These are phyloP conservation scores for Juncus effusus DNA, from an alignment of 176 grass and related monocot species.

Conservation along the genomic window DNA sequence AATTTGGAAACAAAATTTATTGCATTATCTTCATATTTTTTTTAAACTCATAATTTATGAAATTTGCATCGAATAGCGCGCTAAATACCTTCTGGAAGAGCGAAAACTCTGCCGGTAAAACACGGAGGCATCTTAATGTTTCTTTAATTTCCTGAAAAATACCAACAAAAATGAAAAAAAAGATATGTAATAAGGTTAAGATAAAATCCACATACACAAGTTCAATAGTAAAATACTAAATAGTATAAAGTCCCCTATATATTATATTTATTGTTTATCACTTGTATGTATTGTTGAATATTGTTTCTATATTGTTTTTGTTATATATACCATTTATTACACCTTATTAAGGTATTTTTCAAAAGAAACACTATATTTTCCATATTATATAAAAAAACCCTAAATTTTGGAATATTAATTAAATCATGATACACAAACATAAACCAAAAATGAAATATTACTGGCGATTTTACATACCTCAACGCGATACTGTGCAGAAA, in stretches of 20 bases:
- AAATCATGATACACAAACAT: too few species aligned
- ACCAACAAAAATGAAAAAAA: not conserved
- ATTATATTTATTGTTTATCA: too few species aligned
- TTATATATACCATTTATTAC: too few species aligned
- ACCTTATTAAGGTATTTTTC: too few species aligned
- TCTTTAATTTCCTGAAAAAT: conserved; percentile 65
- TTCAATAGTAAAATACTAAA: not conserved
- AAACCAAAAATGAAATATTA: not conserved
- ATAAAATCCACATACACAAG: not conserved
- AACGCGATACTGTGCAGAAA: conserved; percentile 66
- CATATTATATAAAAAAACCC: too few species aligned
- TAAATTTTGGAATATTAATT: too few species aligned
- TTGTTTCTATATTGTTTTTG: too few species aligned
- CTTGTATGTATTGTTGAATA: too few species aligned
- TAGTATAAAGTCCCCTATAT: too few species aligned
- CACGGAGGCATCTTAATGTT: conserved; percentile 43
- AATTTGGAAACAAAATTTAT: not conserved
- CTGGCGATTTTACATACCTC: conserved; percentile 40
- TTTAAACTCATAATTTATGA: not conserved
- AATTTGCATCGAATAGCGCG: not conserved
- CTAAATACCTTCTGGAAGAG: conserved; percentile 64
- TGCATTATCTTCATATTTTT: not conserved
- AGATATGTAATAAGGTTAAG: not conserved
- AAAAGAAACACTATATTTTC: too few species aligned
- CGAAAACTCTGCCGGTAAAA: conserved; percentile 51